Conservation (phyloP, 2,329 filamentous ascomycete species). For the Fusarium cicatricum region DNA sequence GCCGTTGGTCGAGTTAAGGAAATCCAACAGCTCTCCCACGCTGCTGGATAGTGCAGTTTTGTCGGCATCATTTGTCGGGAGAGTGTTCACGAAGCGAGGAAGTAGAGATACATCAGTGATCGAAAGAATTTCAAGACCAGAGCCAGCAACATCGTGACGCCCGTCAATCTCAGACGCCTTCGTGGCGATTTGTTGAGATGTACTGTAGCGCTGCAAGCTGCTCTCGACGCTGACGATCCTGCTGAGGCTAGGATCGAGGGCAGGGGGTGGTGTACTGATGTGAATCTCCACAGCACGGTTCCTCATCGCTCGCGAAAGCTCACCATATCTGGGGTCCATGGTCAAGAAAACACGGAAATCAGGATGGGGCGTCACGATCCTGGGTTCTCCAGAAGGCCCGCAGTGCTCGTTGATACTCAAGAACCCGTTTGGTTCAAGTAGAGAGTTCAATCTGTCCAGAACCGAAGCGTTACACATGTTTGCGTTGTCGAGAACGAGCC, state of each 20-base stretch:
- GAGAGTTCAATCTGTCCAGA: conserved; percentile 90
- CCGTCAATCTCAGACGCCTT: conserved; percentile 34
- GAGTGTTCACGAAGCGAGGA: conserved; percentile 43
- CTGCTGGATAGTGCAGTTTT: conserved; percentile 14
- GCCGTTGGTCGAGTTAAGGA: conserved; percentile 46
- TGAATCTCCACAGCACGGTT: conserved; percentile 94
- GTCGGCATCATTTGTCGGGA: conserved; percentile 13
- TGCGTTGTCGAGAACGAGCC: conserved; percentile 96
- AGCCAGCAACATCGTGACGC: conserved; percentile 41
- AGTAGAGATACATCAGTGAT: conserved; percentile 55
- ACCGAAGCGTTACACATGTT: conserved; percentile 97
- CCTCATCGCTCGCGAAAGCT: conserved; percentile 94
- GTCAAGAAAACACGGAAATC: conserved; percentile 94
- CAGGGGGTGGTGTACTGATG: conserved; percentile 60
- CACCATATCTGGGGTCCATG: conserved; percentile 89
- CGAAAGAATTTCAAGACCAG: conserved; percentile 58
- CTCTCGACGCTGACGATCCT: conserved; percentile 59
- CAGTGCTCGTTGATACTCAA: conserved; percentile 95
- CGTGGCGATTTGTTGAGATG: conserved; percentile 46
- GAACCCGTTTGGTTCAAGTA: conserved; percentile 88
- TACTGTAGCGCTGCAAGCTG: conserved; percentile 56
- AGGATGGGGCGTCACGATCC: conserved; percentile 81
- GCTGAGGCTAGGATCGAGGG: conserved; percentile 45
- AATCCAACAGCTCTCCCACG: conserved; percentile 41
- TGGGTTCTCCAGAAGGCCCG: conserved; percentile 79